Conservation (phyloP, 2,329 filamentous ascomycete species). For the Bipolaris oryzae region DNA sequence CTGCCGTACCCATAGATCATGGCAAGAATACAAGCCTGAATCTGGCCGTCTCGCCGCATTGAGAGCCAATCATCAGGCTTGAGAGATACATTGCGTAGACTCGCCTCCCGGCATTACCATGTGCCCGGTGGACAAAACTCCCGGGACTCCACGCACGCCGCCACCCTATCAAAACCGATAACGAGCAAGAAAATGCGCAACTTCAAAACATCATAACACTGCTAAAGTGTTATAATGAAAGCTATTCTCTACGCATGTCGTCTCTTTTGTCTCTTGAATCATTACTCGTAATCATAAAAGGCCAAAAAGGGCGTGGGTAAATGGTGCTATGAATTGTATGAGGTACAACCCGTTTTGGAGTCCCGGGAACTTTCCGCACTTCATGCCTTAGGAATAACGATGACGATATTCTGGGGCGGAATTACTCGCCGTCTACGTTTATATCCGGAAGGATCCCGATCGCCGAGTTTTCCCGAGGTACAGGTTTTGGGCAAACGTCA, state of each 20-base stretch:
- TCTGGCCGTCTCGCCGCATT: background rate
- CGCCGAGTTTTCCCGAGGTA: constrained; percentile 10
- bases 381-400: background rate
- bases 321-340: no score
- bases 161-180: no score
- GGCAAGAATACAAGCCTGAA: background rate
- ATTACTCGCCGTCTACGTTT: background rate
- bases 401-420: constrained; percentile 7
- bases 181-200: no score
- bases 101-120: background rate
- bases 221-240: no score
- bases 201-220: no score
- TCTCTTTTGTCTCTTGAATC: no score
- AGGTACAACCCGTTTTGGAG: no score
- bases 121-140: background rate
- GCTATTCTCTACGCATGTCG: no score
- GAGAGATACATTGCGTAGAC: background rate
- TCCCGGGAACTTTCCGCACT: no score
- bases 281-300: no score
- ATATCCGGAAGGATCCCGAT: background rate
- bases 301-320: no score
- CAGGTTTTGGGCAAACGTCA: background rate
- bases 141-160: no score
- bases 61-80: constrained; percentile 8
- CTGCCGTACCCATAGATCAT: background rate